Evolutionary conservation across 2,329 filamentous ascomycete species (phyloP).

Genomic region (Cyphellophora attinorum): DNA sequence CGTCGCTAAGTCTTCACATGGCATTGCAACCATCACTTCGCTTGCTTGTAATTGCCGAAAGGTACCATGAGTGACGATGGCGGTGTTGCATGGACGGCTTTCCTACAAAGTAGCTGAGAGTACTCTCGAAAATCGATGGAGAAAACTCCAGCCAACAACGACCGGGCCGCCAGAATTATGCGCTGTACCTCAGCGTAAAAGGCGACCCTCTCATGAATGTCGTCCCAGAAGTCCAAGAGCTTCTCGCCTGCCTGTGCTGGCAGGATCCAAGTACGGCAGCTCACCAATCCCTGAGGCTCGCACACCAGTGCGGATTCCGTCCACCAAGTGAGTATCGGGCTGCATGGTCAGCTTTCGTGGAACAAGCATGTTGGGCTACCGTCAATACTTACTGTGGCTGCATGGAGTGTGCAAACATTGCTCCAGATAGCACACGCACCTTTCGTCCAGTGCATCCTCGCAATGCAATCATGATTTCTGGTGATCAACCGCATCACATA

Average conservation of each 20-base stretch:
- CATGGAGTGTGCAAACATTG: constrained; percentile 14
- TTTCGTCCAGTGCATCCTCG: constrained; percentile 15
- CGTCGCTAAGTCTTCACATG: no score
- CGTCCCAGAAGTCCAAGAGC: constrained; percentile 11
- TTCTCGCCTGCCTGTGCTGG: constrained; percentile 18
- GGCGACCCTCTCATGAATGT: not conserved
- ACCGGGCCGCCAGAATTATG: no score
- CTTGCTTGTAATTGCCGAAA: no score
- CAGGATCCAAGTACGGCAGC: constrained; percentile 13
- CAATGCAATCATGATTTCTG: constrained; percentile 28
- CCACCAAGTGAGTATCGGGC: constrained; percentile 12
- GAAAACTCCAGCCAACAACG: no score
- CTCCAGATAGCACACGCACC: constrained; percentile 16
- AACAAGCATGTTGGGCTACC: not conserved
- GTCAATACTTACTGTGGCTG: constrained; percentile 9
- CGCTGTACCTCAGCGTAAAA: no score
- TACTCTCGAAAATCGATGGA: no score
- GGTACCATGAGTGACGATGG: no score
- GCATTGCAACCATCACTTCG: no score
- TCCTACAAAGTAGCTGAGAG: no score
- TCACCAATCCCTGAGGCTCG: constrained; percentile 13
- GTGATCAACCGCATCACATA: constrained; percentile 26
- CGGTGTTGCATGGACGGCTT: no score
- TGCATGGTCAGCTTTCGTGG: constrained; percentile 1
- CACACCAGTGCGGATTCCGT: constrained; percentile 9